Evolutionary conservation across 176 grass and related monocot species (phyloP).

Genomic region (Triticum monococcum): DNA sequence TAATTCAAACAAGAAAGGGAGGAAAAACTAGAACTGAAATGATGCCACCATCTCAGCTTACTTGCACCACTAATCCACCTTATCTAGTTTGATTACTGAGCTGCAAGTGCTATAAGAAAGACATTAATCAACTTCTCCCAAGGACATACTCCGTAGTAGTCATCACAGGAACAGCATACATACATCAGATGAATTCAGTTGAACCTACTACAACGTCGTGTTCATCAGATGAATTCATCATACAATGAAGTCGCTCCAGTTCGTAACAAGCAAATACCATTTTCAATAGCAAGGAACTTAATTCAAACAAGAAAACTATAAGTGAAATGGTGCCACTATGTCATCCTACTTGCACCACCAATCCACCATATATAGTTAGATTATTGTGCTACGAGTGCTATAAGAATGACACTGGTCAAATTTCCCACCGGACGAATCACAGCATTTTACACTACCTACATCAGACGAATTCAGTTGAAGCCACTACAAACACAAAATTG

Average conservation of each 20-base stretch:
- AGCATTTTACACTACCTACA: neutral
- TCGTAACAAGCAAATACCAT: neutral
- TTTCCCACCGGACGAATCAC: neutral
- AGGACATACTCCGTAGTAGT: neutral
- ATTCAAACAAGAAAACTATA: neutral
- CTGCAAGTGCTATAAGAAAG: neutral
- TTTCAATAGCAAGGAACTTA: neutral
- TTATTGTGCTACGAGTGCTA: neutral
- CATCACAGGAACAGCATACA: neutral
- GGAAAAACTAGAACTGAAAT: neutral
- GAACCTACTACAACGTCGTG: neutral
- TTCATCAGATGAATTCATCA: neutral
- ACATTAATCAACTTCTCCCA: neutral
- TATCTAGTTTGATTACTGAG: neutral
- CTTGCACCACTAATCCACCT: neutral
- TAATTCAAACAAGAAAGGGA: neutral
- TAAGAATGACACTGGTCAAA: neutral
- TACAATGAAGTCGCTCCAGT: neutral
- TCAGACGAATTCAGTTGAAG: neutral
- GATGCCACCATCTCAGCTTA: neutral
- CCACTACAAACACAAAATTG: neutral
- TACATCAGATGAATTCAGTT: neutral
- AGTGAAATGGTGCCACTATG: neutral
- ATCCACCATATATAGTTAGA: neutral
- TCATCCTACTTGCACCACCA: conserved; percentile 7